phyloP scores from a whole-genome alignment of 306 rosid genomes.

The Acacia crassicarpa region DNA sequence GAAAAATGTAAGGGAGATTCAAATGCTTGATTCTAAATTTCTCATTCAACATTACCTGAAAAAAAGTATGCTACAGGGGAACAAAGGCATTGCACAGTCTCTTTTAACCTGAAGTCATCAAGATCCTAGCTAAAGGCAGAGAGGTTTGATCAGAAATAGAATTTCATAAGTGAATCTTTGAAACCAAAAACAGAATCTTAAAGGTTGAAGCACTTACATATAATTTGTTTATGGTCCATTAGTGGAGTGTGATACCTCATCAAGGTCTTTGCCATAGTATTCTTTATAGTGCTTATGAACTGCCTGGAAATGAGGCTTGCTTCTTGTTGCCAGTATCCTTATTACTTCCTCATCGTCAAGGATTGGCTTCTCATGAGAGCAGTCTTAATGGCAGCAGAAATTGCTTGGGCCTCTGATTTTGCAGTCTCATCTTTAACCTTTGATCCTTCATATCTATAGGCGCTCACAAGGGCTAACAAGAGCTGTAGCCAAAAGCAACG shows the following conservation, averaged over 20 bases:
- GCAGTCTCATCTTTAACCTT: conserved; percentile 64
- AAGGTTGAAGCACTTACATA: not conserved
- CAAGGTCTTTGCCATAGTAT: conserved; percentile 55
- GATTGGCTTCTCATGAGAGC: conserved; percentile 41
- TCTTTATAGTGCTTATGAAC: conserved; percentile 65
- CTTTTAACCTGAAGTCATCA: conserved; percentile 56
- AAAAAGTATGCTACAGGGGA: conserved; percentile 63
- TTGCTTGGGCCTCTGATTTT: conserved; percentile 65
- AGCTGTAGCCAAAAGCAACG: conserved; percentile 50
- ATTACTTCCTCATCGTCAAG: conserved; percentile 74
- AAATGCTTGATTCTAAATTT: not conserved
- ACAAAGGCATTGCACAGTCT: conserved; percentile 71
- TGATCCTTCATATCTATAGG: conserved; percentile 89
- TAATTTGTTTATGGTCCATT: not conserved
- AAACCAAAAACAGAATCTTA: not conserved
- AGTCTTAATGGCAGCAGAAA: conserved; percentile 56
- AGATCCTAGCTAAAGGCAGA: conserved; percentile 54
- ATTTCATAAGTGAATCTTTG: not conserved
- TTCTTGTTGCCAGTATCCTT: no score
- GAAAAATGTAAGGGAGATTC: not conserved
- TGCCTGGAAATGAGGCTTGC: conserved; percentile 66
- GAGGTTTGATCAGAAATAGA: conserved; percentile 9
- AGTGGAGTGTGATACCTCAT: conserved; percentile 56
- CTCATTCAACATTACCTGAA: conserved; percentile 33
- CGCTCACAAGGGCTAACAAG: conserved; percentile 82